Percentiles rank a stretch among this genome's conserved stretches.
Evolutionary conservation across 306 rosid species (phyloP).

Genomic region (Quillaja saponaria): DNA sequence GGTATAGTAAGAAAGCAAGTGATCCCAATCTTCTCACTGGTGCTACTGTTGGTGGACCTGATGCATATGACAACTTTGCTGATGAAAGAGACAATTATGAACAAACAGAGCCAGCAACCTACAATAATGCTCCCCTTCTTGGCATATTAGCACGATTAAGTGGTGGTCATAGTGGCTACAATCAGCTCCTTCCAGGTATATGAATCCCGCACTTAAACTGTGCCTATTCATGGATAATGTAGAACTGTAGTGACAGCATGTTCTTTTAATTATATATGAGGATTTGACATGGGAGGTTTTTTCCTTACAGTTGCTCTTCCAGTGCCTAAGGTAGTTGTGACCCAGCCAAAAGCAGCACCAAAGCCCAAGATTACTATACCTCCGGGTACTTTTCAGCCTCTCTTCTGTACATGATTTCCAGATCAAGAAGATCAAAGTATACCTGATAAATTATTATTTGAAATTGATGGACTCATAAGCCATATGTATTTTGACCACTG

Average conservation of each 20-base stretch:
- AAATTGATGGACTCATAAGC: no score
- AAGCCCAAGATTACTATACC: conserved; percentile 56
- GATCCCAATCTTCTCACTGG: conserved; percentile 86
- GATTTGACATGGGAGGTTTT: conserved; percentile 1
- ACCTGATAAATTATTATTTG: no score
- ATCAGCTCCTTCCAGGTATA: conserved; percentile 94
- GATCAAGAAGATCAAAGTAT: neutral
- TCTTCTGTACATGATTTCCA: neutral
- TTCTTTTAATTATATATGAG: neutral
- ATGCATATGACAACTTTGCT: conserved; percentile 94
- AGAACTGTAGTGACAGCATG: neutral
- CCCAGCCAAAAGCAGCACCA: conserved; percentile 50
- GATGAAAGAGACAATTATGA: conserved; percentile 92
- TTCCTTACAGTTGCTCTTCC: conserved; percentile 57
- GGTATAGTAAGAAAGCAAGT: conserved; percentile 72
- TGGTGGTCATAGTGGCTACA: conserved; percentile 65
- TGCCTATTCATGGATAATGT: neutral
- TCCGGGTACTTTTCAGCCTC: conserved; percentile 54
- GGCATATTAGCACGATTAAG: conserved; percentile 80
- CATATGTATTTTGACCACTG: neutral
- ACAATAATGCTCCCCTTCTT: conserved; percentile 95
- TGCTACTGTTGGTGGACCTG: conserved; percentile 97
- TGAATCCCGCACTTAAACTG: neutral
- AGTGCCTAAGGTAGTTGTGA: conserved; percentile 41
- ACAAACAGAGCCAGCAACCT: conserved; percentile 98